These are phyloP conservation scores for Sugiyamaella boreocaroliniensis DNA, from an alignment of 805 yeast genomes.

Conservation along the genomic window DNA sequence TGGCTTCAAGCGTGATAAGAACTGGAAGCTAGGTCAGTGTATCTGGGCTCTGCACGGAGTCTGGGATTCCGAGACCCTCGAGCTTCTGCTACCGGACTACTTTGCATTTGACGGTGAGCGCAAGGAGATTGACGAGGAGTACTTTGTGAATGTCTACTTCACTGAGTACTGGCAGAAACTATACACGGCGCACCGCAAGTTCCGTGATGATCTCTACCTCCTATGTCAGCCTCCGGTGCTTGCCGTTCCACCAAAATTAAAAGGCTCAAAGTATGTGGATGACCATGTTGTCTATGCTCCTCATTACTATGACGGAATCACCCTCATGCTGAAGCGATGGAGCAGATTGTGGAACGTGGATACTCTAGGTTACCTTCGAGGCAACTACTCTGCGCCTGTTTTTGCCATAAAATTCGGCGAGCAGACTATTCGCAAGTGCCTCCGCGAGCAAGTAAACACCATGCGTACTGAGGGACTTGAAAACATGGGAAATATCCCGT, in stretches of 20 bases:
- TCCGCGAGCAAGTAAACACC: conserved; percentile 60
- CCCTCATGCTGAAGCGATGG: conserved; percentile 90
- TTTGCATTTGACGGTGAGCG: conserved; percentile 33
- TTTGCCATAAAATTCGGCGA: conserved; percentile 70
- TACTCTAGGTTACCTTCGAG: conserved; percentile 80
- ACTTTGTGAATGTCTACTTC: conserved; percentile 52
- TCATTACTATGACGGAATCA: conserved; percentile 92
- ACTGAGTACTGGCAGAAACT: conserved; percentile 53
- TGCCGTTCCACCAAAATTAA: conserved; percentile 64
- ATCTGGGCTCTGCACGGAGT: conserved; percentile 75
- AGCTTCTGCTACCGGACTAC: conserved; percentile 40
- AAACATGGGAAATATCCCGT: conserved; percentile 64
- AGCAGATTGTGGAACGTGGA: conserved; percentile 76
- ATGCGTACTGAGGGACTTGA: conserved; percentile 58
- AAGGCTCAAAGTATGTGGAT: conserved; percentile 41
- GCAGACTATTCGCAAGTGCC: conserved; percentile 58
- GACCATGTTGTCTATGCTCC: conserved; percentile 67
- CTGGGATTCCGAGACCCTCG: conserved; percentile 49
- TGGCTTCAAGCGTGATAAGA: conserved; percentile 57
- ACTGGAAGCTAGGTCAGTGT: conserved; percentile 71
- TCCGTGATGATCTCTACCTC: conserved; percentile 47
- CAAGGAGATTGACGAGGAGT: conserved; percentile 16
- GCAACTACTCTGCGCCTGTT: conserved; percentile 67
- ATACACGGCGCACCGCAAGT: conserved; percentile 32
- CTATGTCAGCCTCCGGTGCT: conserved; percentile 79